These are phyloP conservation scores for Talaromyces amestolkiae DNA, from an alignment of 2,329 filamentous ascomycete genomes.

Conservation along the genomic window DNA sequence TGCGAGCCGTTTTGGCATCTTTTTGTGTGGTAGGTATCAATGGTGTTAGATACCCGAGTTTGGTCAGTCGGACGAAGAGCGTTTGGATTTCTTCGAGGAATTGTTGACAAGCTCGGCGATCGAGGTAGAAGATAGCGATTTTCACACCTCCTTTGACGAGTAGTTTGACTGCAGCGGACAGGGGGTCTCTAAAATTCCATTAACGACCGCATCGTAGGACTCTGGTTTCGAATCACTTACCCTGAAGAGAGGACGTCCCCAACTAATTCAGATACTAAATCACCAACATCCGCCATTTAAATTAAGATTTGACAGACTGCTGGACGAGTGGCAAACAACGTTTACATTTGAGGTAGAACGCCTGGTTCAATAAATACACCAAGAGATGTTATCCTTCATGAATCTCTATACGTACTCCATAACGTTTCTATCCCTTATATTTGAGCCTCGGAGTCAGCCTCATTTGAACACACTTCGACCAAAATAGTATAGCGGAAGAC, in stretches of 20 bases:
- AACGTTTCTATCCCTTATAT: not conserved
- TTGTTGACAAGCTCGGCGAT: not conserved
- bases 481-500: not conserved
- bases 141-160: not conserved
- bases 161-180: not conserved
- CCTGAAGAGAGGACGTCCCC: not conserved
- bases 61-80: not conserved
- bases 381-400: too few relatives aligned
- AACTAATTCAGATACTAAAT: not conserved
- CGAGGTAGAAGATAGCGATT: not conserved
- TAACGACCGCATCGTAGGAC: not conserved
- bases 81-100: conserved; percentile 5
- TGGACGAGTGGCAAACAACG: not conserved
- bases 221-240: not conserved
- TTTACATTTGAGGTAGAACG: not conserved
- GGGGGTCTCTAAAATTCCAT: not conserved
- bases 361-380: too few relatives aligned
- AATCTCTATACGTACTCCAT: too few relatives aligned
- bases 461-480: not conserved
- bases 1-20: not conserved
- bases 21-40: not conserved
- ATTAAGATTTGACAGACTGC: not conserved
- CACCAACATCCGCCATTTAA: not conserved
- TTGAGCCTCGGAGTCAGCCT: not conserved
- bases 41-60: not conserved